Conservation (phyloP, 306 rosid genomes). For the Quercus ilex region DNA sequence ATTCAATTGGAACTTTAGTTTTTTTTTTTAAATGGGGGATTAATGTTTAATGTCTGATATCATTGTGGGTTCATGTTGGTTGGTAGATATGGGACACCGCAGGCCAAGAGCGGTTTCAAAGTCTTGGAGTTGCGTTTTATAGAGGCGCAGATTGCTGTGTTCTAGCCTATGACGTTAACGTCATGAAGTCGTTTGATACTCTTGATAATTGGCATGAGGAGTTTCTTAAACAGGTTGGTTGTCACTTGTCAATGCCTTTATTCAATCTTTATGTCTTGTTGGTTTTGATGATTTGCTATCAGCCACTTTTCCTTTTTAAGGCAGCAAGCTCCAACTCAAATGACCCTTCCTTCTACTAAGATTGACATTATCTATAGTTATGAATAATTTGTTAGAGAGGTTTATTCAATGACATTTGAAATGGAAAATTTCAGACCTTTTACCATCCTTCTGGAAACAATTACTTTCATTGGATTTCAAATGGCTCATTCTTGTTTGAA, state of each 20-base stretch:
- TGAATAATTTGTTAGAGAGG: background rate
- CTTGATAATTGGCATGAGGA: slow-evolving; percentile 97
- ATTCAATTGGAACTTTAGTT: background rate
- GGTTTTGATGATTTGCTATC: background rate
- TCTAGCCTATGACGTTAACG: slow-evolving; percentile 84
- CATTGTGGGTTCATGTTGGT: slow-evolving; percentile 15
- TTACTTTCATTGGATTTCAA: background rate
- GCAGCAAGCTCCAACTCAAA: too few relatives aligned
- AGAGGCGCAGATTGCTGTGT: slow-evolving; percentile 97
- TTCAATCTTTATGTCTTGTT: background rate
- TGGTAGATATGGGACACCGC: slow-evolving; percentile 97
- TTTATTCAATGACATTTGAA: background rate
- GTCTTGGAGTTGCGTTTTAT: slow-evolving; percentile 92
- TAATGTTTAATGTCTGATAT: background rate
- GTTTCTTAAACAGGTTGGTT: slow-evolving; percentile 81
- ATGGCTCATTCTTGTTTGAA: background rate
- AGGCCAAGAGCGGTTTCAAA: slow-evolving; percentile 95
- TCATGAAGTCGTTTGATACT: slow-evolving; percentile 86
- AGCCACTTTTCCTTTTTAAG: too few relatives aligned
- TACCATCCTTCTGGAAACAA: background rate
- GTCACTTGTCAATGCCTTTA: background rate
- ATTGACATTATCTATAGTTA: background rate
- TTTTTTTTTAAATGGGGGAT: background rate
- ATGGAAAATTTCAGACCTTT: background rate
- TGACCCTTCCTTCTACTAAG: background rate